These are phyloP conservation scores for Blastobotrys attinorum DNA, from an alignment of 805 yeast genomes.

Conservation along the genomic window DNA sequence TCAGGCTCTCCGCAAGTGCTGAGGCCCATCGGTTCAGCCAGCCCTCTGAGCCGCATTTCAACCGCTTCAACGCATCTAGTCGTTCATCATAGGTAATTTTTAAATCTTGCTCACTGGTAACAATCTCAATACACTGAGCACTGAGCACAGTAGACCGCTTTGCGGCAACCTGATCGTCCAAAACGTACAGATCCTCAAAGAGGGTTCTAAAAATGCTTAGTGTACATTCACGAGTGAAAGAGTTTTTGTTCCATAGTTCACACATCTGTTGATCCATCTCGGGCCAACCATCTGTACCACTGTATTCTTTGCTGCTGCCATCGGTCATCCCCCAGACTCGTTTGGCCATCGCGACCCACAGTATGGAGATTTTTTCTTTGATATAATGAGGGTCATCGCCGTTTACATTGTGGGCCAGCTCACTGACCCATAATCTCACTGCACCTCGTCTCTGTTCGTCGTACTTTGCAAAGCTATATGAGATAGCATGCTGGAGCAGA, in stretches of 20 bases:
- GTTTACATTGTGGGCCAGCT: slow-evolving; percentile 54
- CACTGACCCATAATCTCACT: slow-evolving; percentile 77
- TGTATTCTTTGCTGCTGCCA: slow-evolving; percentile 11
- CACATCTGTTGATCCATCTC: slow-evolving; percentile 76
- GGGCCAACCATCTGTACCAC: slow-evolving; percentile 55
- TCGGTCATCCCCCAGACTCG: slow-evolving; percentile 71
- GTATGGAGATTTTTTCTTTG: slow-evolving; percentile 78
- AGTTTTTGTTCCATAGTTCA: slow-evolving; percentile 61
- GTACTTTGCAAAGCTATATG: slow-evolving; percentile 44
- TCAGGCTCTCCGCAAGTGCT: slow-evolving; percentile 39
- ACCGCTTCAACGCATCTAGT: slow-evolving; percentile 45
- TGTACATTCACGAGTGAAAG: slow-evolving; percentile 64
- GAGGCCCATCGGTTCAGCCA: slow-evolving; percentile 79
- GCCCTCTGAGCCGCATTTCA: slow-evolving; percentile 69
- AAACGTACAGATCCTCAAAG: slow-evolving; percentile 85
- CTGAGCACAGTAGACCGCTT: slow-evolving; percentile 68
- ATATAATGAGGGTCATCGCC: slow-evolving; percentile 79
- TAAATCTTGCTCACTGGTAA: slow-evolving; percentile 62
- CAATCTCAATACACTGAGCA: slow-evolving; percentile 76
- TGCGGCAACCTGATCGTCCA: slow-evolving; percentile 87
- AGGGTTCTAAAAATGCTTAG: slow-evolving; percentile 73
- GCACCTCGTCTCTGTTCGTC: slow-evolving; percentile 54
- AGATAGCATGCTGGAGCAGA: slow-evolving; percentile 65
- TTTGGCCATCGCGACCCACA: slow-evolving; percentile 90
- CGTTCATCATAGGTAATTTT: slow-evolving; percentile 57